Percentiles rank a stretch among this genome's conserved stretches.
These are phyloP conservation scores for Entophlyctis luteolus DNA, from an alignment of 192 early-diverging fungal species.

Conservation along the genomic window DNA sequence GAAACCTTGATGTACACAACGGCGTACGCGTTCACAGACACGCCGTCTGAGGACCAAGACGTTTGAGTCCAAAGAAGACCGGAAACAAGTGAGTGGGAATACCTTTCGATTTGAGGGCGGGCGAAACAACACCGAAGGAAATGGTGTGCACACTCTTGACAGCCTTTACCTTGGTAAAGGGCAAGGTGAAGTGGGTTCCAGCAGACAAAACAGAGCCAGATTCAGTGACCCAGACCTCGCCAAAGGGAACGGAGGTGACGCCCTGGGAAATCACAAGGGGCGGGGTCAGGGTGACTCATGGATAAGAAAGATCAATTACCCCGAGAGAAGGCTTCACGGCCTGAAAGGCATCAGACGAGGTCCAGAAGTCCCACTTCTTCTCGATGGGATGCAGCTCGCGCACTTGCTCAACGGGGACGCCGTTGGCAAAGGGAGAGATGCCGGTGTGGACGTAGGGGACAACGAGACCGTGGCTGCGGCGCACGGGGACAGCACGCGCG, in stretches of 20 bases:
- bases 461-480: slow-evolving; percentile 40
- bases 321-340: slow-evolving; percentile 34
- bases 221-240: slow-evolving; percentile 48
- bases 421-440: slow-evolving; percentile 46
- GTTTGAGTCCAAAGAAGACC: no score
- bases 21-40: slow-evolving; percentile 48
- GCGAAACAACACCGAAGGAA: slow-evolving; percentile 43
- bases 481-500: no score
- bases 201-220: slow-evolving; percentile 33
- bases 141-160: slow-evolving; percentile 44
- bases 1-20: slow-evolving; percentile 48
- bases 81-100: no score
- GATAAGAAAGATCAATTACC: no score
- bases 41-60: no score
- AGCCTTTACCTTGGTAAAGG: slow-evolving; percentile 43
- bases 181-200: slow-evolving; percentile 42
- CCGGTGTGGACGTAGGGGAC: slow-evolving; percentile 46
- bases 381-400: slow-evolving; percentile 44
- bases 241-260: slow-evolving; percentile 39
- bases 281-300: no score
- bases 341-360: slow-evolving; percentile 46
- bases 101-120: slow-evolving; percentile 37
- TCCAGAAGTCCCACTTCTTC: slow-evolving; percentile 60
- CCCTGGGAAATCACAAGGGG: slow-evolving; percentile 34
- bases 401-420: slow-evolving; percentile 47